Evolutionary conservation across 805 yeast genomes (phyloP), one percentile per base, ranked within the genome.

Genomic region (Candida pseudofarinosa): DNA sequence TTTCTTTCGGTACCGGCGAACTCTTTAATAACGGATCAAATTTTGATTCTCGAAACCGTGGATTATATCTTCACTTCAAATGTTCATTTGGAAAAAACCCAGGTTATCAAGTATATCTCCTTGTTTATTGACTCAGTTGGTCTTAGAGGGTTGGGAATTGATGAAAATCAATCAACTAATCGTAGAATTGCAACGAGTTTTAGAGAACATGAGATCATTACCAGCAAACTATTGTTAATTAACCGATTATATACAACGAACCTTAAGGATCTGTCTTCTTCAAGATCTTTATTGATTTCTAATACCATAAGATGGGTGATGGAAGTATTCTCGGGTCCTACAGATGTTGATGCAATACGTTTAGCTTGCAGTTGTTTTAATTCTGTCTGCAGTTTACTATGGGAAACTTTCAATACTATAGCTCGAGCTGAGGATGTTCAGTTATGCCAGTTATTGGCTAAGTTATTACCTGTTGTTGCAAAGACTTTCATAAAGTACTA

Each of bases 311-410:
- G 66, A 19, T 77, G 86, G 83, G 62, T 82, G 0, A 65, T 83
- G 61, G 79, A 80, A 41, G 77, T 83, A 6, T 73, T 80, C 35
- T 55, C 68, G 31, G 74, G 78, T 4, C 71, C 75, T 1, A 62
- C 63, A 15, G 85, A 79, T 52, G 50, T 80, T 18, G 86, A 80
- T 35, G 76, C 84, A 14, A 58, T 81, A 1, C 73, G 95, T 59
- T 63, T 85, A 48, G 84, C 89, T 0, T 73, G 78, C 43, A 77
- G 83, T 16, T 69, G 81, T 18, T 55, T 84, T 52, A 63, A 80
- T 33, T 70, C 82, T 14, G 69, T 77, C 23, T 67, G 81, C 45
- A 59, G 58, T 51, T 58, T 47, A 48, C 65, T 56, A 19, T 62
- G 73, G 71, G 56, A 50, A 39, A 56, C 48, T n/a, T 57, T 67